Percentiles rank a stretch among this genome's conserved stretches.
phyloP scores from a whole-genome alignment of 257 asterid species.

The Solanum appendiculatum region DNA sequence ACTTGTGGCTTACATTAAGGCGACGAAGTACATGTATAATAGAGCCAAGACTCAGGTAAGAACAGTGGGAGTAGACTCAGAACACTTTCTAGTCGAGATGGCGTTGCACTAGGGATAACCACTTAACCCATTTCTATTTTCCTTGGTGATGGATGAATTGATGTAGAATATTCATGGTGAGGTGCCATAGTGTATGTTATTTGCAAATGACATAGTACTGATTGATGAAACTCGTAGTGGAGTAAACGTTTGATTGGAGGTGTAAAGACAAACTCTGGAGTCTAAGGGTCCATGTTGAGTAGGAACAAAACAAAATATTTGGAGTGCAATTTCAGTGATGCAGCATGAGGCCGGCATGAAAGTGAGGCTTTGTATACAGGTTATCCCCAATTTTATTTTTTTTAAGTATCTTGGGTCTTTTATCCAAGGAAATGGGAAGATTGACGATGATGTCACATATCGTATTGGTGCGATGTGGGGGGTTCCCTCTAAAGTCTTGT shows the following conservation, averaged over 20 bases:
- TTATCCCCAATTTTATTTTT: too few relatives aligned
- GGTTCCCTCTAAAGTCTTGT: not conserved
- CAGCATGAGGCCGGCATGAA: not conserved
- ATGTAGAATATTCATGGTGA: not conserved
- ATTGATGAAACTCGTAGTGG: not conserved
- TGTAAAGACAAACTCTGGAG: not conserved
- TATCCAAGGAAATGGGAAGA: not conserved
- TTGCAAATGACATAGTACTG: not conserved
- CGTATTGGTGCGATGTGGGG: not conserved
- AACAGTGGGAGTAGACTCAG: not conserved
- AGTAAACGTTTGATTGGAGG: not conserved
- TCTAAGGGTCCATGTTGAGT: not conserved
- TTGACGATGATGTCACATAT: not conserved
- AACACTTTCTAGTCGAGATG: not conserved
- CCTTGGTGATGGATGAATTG: not conserved
- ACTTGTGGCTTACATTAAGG: not conserved
- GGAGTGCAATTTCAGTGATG: not conserved
- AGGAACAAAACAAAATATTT: too few relatives aligned
- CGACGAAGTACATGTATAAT: not conserved
- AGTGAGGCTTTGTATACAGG: not conserved
- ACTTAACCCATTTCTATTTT: not conserved
- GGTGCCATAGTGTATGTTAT: not conserved
- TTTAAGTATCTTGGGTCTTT: not conserved
- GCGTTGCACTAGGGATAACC: not conserved
- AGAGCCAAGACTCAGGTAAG: not conserved